phyloP scores from a whole-genome alignment of 257 asterid species.

The Jasminum sambac region DNA sequence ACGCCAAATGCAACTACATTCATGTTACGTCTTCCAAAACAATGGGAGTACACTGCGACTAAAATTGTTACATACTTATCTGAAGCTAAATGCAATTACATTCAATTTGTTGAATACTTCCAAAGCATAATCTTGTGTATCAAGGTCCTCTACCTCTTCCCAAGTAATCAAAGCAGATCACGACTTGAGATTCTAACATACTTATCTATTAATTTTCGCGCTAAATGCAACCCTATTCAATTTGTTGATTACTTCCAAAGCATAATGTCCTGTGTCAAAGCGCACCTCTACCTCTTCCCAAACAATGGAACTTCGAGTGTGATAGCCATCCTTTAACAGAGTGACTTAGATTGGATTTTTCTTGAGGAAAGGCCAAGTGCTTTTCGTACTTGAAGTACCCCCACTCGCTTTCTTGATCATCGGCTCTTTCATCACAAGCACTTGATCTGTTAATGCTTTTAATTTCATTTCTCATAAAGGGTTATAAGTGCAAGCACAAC shows the following conservation, averaged over 20 bases:
- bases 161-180: too few relatives aligned
- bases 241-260: slow-evolving; percentile 2
- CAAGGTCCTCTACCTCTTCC: too few relatives aligned
- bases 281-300: background rate
- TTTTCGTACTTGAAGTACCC: slow-evolving; percentile 14
- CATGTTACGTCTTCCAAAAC: too few relatives aligned
- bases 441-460: slow-evolving; percentile 22
- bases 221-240: background rate
- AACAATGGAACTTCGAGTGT: slow-evolving; percentile 27
- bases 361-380: slow-evolving; percentile 23
- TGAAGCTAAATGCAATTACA: too few relatives aligned
- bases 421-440: slow-evolving; percentile 8
- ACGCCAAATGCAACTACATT: too few relatives aligned
- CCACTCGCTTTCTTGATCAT: slow-evolving; percentile 19
- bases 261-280: background rate
- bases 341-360: slow-evolving; percentile 29
- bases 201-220: too few relatives aligned
- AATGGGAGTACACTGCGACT: too few relatives aligned
- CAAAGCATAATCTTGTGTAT: background rate
- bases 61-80: too few relatives aligned
- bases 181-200: too few relatives aligned
- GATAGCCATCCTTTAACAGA: slow-evolving; percentile 38
- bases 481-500: background rate
- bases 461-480: background rate
- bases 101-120: background rate